Evolutionary conservation across 306 rosid species (phyloP).

Genomic region (Trifolium pratense): DNA sequence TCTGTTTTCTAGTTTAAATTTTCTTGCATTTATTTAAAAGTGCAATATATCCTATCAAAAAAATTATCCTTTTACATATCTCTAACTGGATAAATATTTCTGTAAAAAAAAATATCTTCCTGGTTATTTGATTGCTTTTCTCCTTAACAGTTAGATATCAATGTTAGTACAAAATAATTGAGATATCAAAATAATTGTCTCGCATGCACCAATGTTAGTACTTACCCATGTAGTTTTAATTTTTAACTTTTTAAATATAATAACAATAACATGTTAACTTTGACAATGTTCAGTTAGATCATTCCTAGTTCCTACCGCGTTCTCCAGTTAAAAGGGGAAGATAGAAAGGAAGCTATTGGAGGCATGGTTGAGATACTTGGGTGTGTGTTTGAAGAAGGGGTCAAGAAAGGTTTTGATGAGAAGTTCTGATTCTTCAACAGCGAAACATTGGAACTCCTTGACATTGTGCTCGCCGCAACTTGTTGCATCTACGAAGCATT

Average conservation of each 20-base stretch:
- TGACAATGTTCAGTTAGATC: conserved; percentile 20
- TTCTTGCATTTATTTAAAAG: neutral
- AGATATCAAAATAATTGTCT: no score
- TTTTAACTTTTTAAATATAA: no score
- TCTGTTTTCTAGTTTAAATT: neutral
- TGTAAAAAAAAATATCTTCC: neutral
- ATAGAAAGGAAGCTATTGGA: conserved; percentile 41
- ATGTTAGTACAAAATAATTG: no score
- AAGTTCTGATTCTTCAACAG: conserved; percentile 23
- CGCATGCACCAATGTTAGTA: no score
- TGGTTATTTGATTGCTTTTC: no score
- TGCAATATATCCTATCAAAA: no score
- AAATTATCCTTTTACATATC: neutral
- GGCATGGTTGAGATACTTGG: conserved; percentile 15
- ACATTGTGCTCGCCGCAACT: conserved; percentile 48
- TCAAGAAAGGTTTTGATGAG: conserved; percentile 41
- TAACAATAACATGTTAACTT: neutral
- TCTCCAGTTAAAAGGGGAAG: conserved; percentile 40
- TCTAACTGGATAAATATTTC: neutral
- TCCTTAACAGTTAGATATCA: no score
- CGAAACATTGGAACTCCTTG: conserved; percentile 43
- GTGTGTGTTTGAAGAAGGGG: conserved; percentile 57
- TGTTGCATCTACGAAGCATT: conserved; percentile 43
- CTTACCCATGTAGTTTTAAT: no score
- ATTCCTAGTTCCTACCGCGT: neutral